Evolutionary conservation across 140 eudicot species (phyloP).

Genomic region (Bidens hawaiensis): DNA sequence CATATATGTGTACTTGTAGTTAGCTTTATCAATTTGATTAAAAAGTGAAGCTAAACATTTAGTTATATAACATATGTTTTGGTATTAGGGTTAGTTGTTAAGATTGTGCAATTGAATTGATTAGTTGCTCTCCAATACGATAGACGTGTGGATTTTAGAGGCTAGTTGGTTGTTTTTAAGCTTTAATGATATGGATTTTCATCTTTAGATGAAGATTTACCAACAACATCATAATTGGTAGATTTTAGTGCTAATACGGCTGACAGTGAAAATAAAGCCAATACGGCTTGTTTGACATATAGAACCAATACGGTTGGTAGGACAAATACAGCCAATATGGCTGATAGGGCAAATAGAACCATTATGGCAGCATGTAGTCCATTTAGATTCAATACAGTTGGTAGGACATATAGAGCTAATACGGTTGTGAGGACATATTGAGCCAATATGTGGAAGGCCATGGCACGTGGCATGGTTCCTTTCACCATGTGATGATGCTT

Average conservation of each 20-base stretch:
- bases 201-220: background rate
- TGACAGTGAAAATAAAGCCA: too few relatives aligned
- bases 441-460: conserved; percentile 3
- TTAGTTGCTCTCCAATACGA: background rate
- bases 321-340: too few relatives aligned
- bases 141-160: conserved; percentile 1
- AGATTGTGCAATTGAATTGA: conserved; percentile 8
- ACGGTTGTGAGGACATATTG: too few relatives aligned
- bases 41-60: background rate
- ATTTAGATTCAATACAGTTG: too few relatives aligned
- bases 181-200: background rate
- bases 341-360: too few relatives aligned
- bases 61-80: background rate
- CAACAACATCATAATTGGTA: background rate
- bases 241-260: background rate
- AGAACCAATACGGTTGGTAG: too few relatives aligned
- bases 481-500: background rate
- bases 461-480: background rate
- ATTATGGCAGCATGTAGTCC: too few relatives aligned
- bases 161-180: background rate
- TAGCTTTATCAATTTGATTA: background rate
- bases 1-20: too few relatives aligned
- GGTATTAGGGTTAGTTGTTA: conserved; percentile 9
- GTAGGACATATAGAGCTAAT: too few relatives aligned
- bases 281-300: too few relatives aligned